Evolutionary conservation across 2,329 filamentous ascomycete species (phyloP), one percentile per base, ranked within the genome.

Genomic region (Alternaria incomplexa): DNA sequence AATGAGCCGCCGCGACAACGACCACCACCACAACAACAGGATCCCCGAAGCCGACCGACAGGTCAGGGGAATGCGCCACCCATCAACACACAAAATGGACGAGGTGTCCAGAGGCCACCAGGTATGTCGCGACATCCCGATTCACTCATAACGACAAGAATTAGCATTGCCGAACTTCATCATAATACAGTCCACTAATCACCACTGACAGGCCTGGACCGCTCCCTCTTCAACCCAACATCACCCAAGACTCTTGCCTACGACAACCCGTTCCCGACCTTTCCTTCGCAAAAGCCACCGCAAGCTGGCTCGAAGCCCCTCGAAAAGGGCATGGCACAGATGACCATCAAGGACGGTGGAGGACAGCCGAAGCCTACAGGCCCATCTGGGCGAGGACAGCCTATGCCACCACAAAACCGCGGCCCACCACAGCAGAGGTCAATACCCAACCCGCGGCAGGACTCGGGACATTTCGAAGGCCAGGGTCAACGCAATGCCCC

Each of bases 241-340:
- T 68, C 69, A 5, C 74, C 75, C n/a, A 70, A 69, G 45, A 67
- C 55, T 12, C 52, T 76, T 20, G 66, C 77, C 9, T 76, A 78
- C 63, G 83, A 85, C 70, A 85, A 83, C 63, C 82, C 83, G 0
- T 85, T 85, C 57, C 83, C 83, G 7, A 75, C 77, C 1, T 85
- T 85, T 65, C 81, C 81, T 13, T 71, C 72, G 69, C 77, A 71
- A 61, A 76, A 62, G 50, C 63, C 50, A 15, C 63, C 63, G 32
- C 70, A 63, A 51, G 26, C 60, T 3, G 57, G 64, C 13, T 43
- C 61, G 22, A 64, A 63, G 28, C 71, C 70, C 22, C 68, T 79
- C 58, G 74, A 78, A 17, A 74, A 78, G 48, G 72, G 71, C 25
- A 80, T 80, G 77, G 70, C 78, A 44, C 65, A 73, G 26, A 76